A percentile compares a stretch with the other conserved stretches of the same genome.
These are phyloP conservation scores for Saturnispora saitoi DNA, from an alignment of 805 yeast species.

Conservation along the genomic window DNA sequence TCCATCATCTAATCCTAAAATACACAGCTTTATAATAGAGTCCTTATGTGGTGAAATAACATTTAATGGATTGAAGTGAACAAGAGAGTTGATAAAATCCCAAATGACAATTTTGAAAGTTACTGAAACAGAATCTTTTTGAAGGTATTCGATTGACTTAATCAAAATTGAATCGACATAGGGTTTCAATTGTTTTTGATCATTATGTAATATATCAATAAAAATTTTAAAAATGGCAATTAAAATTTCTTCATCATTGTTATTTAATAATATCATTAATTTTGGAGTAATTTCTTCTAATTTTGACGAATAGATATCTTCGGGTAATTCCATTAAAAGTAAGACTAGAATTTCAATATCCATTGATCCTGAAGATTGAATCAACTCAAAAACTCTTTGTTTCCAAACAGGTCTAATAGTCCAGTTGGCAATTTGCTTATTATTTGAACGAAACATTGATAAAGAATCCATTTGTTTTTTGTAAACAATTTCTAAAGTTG, in stretches of 20 bases:
- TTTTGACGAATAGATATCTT: conserved; percentile 11
- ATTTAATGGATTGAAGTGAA: conserved; percentile 31
- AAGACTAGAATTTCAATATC: conserved; percentile 31
- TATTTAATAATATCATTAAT: conserved; percentile 7
- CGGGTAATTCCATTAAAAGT: conserved; percentile 36
- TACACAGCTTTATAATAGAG: conserved; percentile 39
- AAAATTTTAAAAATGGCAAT: conserved; percentile 8
- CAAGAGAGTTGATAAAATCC: conserved; percentile 27
- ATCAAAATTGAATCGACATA: conserved; percentile 10
- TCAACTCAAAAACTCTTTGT: conserved; percentile 63
- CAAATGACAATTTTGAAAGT: background rate
- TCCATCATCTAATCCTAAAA: conserved; percentile 57
- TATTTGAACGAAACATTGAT: background rate
- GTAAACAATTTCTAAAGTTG: background rate
- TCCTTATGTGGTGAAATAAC: conserved; percentile 44
- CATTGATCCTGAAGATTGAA: conserved; percentile 29
- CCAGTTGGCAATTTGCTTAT: conserved; percentile 36
- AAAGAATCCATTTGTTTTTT: background rate
- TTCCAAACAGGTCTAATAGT: conserved; percentile 64
- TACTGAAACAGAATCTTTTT: background rate
- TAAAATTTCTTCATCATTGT: conserved; percentile 6
- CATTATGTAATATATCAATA: conserved; percentile 6
- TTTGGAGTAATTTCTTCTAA: conserved; percentile 8
- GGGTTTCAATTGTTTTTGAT: conserved; percentile 5
- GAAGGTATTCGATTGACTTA: background rate